These are phyloP conservation scores for Helianthus tuberosus DNA, from an alignment of 129 eudicot genomes.

Conservation along the genomic window DNA sequence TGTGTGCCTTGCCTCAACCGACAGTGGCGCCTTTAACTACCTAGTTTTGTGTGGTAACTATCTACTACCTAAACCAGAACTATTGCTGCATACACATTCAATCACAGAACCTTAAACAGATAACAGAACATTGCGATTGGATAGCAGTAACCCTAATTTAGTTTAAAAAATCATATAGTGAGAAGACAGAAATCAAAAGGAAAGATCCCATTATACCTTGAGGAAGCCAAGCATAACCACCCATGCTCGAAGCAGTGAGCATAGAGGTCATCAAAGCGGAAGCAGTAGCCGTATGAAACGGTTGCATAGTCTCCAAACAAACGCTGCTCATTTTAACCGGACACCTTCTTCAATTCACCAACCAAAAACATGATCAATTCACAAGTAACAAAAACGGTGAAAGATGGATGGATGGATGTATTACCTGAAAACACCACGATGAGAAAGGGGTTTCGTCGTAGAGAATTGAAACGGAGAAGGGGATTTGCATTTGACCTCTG, in stretches of 20 bases:
- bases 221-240: slow-evolving; percentile 75
- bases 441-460: slow-evolving; percentile 37
- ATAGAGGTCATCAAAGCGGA: slow-evolving; percentile 95
- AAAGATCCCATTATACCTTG: slow-evolving; percentile 40
- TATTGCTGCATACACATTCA: neutral
- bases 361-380: neutral
- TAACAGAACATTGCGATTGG: neutral
- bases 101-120: neutral
- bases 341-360: slow-evolving; percentile 31
- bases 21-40: neutral
- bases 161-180: too few relatives aligned
- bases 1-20: too few relatives aligned
- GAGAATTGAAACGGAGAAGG: slow-evolving; percentile 35
- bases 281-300: slow-evolving; percentile 88
- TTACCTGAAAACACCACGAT: slow-evolving; percentile 37
- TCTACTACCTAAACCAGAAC: neutral
- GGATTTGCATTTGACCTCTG: slow-evolving; percentile 29
- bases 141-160: too few relatives aligned
- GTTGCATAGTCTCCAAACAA: slow-evolving; percentile 80
- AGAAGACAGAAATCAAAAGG: neutral
- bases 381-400: neutral
- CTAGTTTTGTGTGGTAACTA: too few relatives aligned
- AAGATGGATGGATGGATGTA: neutral
- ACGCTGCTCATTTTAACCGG: slow-evolving; percentile 74
- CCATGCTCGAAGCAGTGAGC: slow-evolving; percentile 63